These are phyloP conservation scores for Isabelozyma rhagii DNA, from an alignment of 805 yeast species.

Conservation along the genomic window DNA sequence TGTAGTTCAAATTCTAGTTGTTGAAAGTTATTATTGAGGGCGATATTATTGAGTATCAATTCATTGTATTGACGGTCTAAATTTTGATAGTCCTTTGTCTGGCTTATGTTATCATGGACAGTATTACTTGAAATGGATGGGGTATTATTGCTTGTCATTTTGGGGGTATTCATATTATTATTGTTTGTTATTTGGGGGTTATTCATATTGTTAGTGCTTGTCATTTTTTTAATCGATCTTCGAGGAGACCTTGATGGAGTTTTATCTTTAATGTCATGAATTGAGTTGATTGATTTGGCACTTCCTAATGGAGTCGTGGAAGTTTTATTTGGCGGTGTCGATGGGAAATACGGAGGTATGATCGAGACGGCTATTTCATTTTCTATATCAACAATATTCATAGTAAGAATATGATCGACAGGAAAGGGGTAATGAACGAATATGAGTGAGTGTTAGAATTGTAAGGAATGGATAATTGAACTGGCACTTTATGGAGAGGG, in stretches of 20 bases:
- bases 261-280: slow-evolving; percentile 1
- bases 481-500: no score
- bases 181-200: background rate
- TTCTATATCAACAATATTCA: slow-evolving; percentile 1
- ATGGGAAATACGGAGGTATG: background rate
- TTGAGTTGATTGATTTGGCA: slow-evolving; percentile 4
- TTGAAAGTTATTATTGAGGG: slow-evolving; percentile 20
- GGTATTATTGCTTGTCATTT: no score
- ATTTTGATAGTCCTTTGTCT: slow-evolving; percentile 4
- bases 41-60: slow-evolving; percentile 22
- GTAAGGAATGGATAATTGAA: background rate
- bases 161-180: background rate
- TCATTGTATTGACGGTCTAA: slow-evolving; percentile 27
- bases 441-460: background rate
- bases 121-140: background rate
- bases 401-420: background rate
- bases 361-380: background rate
- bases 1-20: slow-evolving; percentile 31
- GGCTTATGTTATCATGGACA: background rate
- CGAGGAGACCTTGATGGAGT: background rate
- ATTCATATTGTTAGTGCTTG: background rate
- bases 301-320: slow-evolving; percentile 2
- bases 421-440: background rate
- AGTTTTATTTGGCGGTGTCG: background rate
- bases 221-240: background rate